These are phyloP conservation scores for Solanum piurae DNA, from an alignment of 257 asterid genomes.

Conservation along the genomic window DNA sequence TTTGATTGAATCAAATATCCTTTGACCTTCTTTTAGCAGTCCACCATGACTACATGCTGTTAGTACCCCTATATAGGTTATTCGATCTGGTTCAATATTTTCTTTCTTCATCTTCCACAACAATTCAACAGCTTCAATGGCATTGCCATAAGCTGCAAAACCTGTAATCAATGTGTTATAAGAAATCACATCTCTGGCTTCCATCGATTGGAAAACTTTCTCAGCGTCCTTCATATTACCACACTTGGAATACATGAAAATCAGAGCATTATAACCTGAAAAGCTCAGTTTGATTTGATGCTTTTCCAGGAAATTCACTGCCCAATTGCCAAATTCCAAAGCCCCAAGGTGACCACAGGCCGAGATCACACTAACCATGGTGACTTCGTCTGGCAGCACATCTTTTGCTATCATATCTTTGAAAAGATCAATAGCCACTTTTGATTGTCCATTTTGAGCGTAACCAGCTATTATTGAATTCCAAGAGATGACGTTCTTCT, in stretches of 20 bases:
- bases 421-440: constrained; percentile 49
- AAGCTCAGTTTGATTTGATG: constrained; percentile 26
- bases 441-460: constrained; percentile 60
- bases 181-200: constrained; percentile 50
- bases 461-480: constrained; percentile 68
- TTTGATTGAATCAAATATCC: constrained; percentile 41
- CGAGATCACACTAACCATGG: constrained; percentile 51
- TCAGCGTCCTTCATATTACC: constrained; percentile 53
- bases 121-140: constrained; percentile 36
- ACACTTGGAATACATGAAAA: constrained; percentile 75
- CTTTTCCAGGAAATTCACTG: constrained; percentile 23
- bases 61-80: constrained; percentile 45
- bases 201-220: constrained; percentile 34
- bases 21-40: constrained; percentile 33
- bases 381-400: constrained; percentile 53
- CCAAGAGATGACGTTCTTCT: constrained; percentile 56
- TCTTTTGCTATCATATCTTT: constrained; percentile 34
- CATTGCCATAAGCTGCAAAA: constrained; percentile 60
- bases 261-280: constrained; percentile 42
- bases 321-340: constrained; percentile 43
- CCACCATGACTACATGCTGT: constrained; percentile 81
- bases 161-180: constrained; percentile 61
- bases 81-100: constrained; percentile 39
- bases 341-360: constrained; percentile 88
- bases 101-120: constrained; percentile 40